Conservation (phyloP, 306 rosid species). For the Quercus glauca region DNA sequence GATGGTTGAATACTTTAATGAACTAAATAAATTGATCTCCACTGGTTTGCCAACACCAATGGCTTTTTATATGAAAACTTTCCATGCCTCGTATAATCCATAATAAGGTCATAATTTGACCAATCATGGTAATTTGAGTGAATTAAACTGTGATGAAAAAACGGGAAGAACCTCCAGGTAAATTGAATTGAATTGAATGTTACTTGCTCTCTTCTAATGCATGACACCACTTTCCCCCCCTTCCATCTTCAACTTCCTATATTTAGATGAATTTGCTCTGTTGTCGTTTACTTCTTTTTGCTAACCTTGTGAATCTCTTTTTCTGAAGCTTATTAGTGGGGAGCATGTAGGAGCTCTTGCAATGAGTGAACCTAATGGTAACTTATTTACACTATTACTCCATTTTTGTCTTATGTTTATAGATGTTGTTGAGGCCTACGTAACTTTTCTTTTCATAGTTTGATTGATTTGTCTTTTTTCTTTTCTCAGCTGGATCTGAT, state of each 20-base stretch:
- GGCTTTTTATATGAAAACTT: background rate
- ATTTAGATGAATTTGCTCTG: background rate
- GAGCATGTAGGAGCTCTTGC: conserved; percentile 98
- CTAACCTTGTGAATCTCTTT: conserved; percentile 26
- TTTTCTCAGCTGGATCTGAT: conserved; percentile 86
- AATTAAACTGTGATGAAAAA: background rate
- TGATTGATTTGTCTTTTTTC: conserved; percentile 13
- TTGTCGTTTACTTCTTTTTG: background rate
- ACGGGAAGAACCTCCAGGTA: background rate
- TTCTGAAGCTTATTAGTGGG: conserved; percentile 82
- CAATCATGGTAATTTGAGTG: background rate
- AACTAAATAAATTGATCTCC: background rate
- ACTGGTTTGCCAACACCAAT: background rate
- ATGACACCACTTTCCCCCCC: background rate
- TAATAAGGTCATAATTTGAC: background rate
- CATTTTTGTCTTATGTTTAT: conserved; percentile 10
- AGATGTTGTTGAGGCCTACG: conserved; percentile 17
- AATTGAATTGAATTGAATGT: background rate
- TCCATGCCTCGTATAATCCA: background rate
- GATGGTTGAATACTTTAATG: background rate
- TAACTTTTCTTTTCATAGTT: background rate
- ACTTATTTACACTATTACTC: conserved; percentile 16
- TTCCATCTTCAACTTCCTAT: background rate
- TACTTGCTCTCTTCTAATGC: background rate
- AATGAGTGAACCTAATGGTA: conserved; percentile 98